Evolutionary conservation across 2,329 filamentous ascomycete species (phyloP), one percentile per base, ranked within the genome.

Genomic region (Helotiales sp.): DNA sequence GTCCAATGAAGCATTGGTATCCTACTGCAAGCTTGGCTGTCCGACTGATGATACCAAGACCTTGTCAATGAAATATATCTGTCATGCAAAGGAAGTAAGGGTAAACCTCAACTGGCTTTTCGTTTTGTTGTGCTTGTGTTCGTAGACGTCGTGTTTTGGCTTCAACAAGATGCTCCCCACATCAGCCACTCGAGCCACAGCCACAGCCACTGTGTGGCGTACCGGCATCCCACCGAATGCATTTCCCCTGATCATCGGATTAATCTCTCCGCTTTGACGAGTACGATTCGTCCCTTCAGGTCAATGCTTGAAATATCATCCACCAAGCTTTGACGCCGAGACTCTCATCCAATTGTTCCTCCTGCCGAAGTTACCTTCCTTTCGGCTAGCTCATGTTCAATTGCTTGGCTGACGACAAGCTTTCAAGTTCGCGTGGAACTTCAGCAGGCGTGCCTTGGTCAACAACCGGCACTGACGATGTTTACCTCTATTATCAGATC

Each of bases 391-490:
- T 44, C 51, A 53, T 38, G 51, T 46, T 36, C 10, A n/a, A 24
- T 5, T 33, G n/a, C 51, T 53, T 46, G 51, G 51, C 51, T 46
- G 51, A 53, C 51, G 51, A 33, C 51, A 53, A 53, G 38, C 36
- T 33, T n/a, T 44, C 50, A 17, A 40, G 24, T 29, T 47, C 22
- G 27, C 42, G 22, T 47, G 13, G n/a, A 46, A 12, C 9, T 44
- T 30, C 4, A 53, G 36, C 51, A 12, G 33, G 24, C 46, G 36
- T 40, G 36, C 51, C 51, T 44, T 44, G 33, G 36, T 40, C 33
- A n/a, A 30, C 22, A 25, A 9, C 25, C 15, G n/a, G n/a, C 27
- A 30, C 25, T 53, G 51, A 53, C 38, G 51, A 38, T 46, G 25
- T 5, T 17, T 10, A 46, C 29, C 29, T n/a, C n/a, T n/a, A n/a